Conservation (phyloP, 2,329 filamentous ascomycete genomes). For the Orbilia oligospora region DNA sequence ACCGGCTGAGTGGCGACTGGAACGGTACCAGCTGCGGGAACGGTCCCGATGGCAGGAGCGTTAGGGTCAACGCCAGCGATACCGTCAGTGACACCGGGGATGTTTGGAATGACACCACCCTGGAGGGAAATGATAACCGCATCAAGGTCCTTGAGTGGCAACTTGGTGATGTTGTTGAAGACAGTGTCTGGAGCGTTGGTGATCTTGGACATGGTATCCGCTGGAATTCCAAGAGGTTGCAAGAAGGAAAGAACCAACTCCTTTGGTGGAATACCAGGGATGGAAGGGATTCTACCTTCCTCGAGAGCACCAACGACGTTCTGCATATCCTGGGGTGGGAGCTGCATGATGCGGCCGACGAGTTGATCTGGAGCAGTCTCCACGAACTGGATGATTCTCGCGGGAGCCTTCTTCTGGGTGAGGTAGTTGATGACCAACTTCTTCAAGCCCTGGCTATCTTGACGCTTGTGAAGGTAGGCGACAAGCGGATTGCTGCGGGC, state of each 20-base stretch:
- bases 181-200: not conserved
- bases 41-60: not conserved
- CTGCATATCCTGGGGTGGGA: constrained; percentile 42
- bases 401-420: constrained; percentile 23
- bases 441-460: constrained; percentile 38
- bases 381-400: constrained; percentile 41
- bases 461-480: constrained; percentile 32
- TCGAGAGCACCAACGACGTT: constrained; percentile 44
- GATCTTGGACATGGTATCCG: constrained; percentile 35
- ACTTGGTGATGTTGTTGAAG: constrained; percentile 28
- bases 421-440: constrained; percentile 44
- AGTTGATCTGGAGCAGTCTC: constrained; percentile 28
- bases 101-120: constrained; percentile 32
- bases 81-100: constrained; percentile 30
- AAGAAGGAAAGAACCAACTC: constrained; percentile 50
- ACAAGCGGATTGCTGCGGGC: constrained; percentile 9
- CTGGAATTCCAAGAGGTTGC: constrained; percentile 20
- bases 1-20: not conserved
- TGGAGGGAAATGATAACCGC: constrained; percentile 29
- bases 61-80: constrained; percentile 16
- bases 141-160: constrained; percentile 36
- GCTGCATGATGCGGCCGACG: constrained; percentile 42
- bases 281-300: constrained; percentile 40
- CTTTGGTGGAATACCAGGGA: constrained; percentile 46
- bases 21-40: not conserved